Evolutionary conservation across 805 yeast species (phyloP).

Genomic region (Torulaspora franciscae): DNA sequence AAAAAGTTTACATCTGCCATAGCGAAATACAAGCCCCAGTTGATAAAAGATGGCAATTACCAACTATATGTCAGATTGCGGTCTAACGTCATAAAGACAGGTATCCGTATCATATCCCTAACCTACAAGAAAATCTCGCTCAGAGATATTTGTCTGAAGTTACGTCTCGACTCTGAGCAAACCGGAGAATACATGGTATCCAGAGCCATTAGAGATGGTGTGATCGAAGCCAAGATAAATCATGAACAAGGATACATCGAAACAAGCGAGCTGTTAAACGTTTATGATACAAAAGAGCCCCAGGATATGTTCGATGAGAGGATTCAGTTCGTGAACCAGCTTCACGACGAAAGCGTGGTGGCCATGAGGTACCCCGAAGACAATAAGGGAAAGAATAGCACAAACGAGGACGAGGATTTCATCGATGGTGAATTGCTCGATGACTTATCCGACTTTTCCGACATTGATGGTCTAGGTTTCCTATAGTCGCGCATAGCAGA

Average conservation of each 20-base stretch:
- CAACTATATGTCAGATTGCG: constrained; percentile 83
- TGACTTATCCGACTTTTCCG: constrained; percentile 35
- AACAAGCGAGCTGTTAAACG: constrained; percentile 77
- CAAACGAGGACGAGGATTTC: constrained; percentile 19
- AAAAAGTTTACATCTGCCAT: constrained; percentile 70
- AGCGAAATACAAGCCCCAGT: constrained; percentile 52
- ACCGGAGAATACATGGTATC: constrained; percentile 96
- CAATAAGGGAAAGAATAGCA: constrained; percentile 23
- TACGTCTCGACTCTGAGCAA: constrained; percentile 89
- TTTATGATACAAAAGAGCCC: constrained; percentile 84
- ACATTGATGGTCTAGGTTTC: constrained; percentile 33
- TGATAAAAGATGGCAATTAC: constrained; percentile 73
- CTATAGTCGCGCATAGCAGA: constrained; percentile 11
- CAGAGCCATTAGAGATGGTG: constrained; percentile 95
- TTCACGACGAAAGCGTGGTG: constrained; percentile 88
- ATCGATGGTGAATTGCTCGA: constrained; percentile 26
- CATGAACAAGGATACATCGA: constrained; percentile 90
- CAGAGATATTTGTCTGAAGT: constrained; percentile 87
- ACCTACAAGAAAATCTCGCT: constrained; percentile 87
- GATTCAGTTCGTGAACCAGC: constrained; percentile 81
- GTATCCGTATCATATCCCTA: constrained; percentile 86
- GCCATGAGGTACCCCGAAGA: constrained; percentile 84
- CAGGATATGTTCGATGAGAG: constrained; percentile 87
- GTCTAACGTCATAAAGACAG: constrained; percentile 96
- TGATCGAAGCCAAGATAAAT: constrained; percentile 88